Conservation (phyloP, 768 basidiomycete genomes). For the Amanita subjunquillea region DNA sequence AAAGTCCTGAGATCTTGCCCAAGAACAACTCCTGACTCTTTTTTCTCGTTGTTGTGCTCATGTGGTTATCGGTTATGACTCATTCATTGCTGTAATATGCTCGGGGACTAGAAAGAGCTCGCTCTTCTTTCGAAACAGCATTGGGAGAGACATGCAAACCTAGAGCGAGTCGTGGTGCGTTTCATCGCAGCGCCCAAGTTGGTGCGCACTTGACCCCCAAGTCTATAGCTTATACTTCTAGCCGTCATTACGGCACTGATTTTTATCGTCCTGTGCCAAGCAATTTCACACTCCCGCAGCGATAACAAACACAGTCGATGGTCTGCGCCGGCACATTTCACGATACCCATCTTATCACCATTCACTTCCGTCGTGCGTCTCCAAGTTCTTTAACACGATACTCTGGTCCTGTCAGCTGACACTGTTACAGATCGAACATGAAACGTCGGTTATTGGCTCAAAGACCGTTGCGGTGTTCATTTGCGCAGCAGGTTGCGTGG, state of each 20-base stretch:
- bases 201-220: not conserved
- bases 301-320: conserved; percentile 17
- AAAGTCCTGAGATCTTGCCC: too few species aligned
- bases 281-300: conserved; percentile 16
- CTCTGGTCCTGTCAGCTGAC: not conserved
- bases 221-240: conserved; percentile 21
- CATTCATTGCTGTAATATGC: conserved; percentile 7
- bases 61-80: too few species aligned
- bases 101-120: conserved; percentile 29
- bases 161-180: conserved; percentile 24
- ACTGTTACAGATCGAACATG: conserved; percentile 56
- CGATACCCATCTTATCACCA: conserved; percentile 69
- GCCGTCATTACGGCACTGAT: conserved; percentile 24
- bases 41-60: too few species aligned
- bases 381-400: not conserved
- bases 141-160: conserved; percentile 34
- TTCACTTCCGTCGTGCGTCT: conserved; percentile 64
- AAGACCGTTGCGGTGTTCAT: conserved; percentile 31
- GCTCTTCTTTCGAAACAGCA: conserved; percentile 26
- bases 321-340: conserved; percentile 49
- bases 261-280: conserved; percentile 23
- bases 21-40: too few species aligned
- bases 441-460: conserved; percentile 51
- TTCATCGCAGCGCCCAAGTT: not conserved
- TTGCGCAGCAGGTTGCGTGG: conserved; percentile 27